Evolutionary conservation across 2,329 filamentous ascomycete species (phyloP).

Genomic region (Clarireedia monteithiana): DNA sequence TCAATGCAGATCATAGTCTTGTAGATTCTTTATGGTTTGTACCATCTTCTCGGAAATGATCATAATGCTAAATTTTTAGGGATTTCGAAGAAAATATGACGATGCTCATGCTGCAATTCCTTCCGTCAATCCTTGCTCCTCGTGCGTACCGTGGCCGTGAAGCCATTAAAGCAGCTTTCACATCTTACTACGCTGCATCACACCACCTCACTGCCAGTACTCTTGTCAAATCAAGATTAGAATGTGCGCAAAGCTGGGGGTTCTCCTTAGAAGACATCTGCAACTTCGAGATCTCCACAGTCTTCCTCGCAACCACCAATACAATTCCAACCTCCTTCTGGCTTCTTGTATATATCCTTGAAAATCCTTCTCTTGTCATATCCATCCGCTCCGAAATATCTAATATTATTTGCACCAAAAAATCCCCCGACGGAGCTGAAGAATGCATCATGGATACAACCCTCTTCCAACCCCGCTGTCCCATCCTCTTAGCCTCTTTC

Average conservation of each 20-base stretch:
- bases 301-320: slow-evolving; percentile 30
- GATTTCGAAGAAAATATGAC: slow-evolving; percentile 27
- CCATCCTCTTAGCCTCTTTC: slow-evolving; percentile 37
- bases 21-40: slow-evolving; percentile 33
- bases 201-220: slow-evolving; percentile 26
- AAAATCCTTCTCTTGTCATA: slow-evolving; percentile 23
- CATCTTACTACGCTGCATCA: slow-evolving; percentile 24
- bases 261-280: slow-evolving; percentile 28
- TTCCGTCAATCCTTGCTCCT: slow-evolving; percentile 29
- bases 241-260: slow-evolving; percentile 25
- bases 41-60: background rate
- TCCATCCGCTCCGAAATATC: slow-evolving; percentile 29
- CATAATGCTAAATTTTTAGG: slow-evolving; percentile 16
- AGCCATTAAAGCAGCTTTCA: slow-evolving; percentile 32
- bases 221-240: slow-evolving; percentile 27
- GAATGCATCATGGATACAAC: slow-evolving; percentile 16
- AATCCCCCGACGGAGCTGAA: slow-evolving; percentile 2
- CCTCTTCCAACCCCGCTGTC: slow-evolving; percentile 32
- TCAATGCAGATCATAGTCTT: slow-evolving; percentile 30
- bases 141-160: slow-evolving; percentile 30
- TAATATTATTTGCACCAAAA: slow-evolving; percentile 8
- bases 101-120: slow-evolving; percentile 28
- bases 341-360: slow-evolving; percentile 31
- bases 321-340: slow-evolving; percentile 35
- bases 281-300: slow-evolving; percentile 29